phyloP scores from a whole-genome alignment of 208 protist species.

The Leishmania lainsoni region DNA sequence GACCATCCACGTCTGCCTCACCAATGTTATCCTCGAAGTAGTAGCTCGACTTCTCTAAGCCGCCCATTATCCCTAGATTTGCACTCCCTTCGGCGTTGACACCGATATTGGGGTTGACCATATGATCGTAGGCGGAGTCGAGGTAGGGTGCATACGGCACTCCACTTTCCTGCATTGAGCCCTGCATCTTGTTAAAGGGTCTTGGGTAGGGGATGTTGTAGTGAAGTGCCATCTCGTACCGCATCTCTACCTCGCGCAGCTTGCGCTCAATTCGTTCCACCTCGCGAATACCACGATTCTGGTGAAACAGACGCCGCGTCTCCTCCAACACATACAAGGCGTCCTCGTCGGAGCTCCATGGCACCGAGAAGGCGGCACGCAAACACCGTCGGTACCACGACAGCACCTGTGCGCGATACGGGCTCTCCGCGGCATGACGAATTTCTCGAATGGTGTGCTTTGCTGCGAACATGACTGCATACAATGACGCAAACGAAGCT shows the following conservation, averaged over 20 bases:
- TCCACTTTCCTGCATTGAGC: conserved; percentile 76
- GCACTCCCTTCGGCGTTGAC: conserved; percentile 68
- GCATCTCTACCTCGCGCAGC: conserved; percentile 90
- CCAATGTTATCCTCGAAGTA: conserved; percentile 62
- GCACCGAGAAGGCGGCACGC: conserved; percentile 76
- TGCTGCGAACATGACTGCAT: conserved; percentile 5
- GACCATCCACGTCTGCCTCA: conserved; percentile 51
- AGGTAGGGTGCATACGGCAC: conserved; percentile 84
- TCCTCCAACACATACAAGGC: conserved; percentile 88
- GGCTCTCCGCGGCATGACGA: conserved; percentile 39
- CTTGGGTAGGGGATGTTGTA: conserved; percentile 89
- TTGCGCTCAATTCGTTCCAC: conserved; percentile 70
- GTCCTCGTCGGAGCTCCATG: conserved; percentile 83
- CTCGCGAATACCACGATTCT: conserved; percentile 67
- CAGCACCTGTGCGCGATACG: conserved; percentile 66
- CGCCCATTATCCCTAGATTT: conserved; percentile 76
- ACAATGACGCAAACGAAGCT: neutral
- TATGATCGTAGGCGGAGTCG: conserved; percentile 85
- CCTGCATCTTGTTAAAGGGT: conserved; percentile 79
- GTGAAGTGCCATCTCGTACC: conserved; percentile 85
- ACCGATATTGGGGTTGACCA: conserved; percentile 69
- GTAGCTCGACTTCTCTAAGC: conserved; percentile 31
- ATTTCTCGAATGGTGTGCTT: conserved; percentile 22
- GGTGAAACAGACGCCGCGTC: conserved; percentile 72
- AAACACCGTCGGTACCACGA: conserved; percentile 87